A percentile compares a stretch with the other conserved stretches of the same genome.
Evolutionary conservation across 768 basidiomycete genomes (phyloP).

Genomic region (Pisolithus microcarpus): DNA sequence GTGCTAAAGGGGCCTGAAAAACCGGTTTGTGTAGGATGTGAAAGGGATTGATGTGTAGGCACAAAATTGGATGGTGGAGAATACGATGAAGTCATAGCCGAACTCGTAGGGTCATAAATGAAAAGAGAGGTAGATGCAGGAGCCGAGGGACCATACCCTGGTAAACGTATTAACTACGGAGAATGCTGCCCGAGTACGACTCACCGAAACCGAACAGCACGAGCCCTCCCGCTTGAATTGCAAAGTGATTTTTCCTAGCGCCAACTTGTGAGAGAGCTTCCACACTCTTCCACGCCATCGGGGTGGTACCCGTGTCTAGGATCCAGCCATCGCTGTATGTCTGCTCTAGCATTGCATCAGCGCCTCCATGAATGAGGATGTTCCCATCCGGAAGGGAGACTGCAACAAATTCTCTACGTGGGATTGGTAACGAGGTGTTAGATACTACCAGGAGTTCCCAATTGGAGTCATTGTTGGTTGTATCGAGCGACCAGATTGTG

Average conservation of each 20-base stretch:
- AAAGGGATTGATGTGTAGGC: constrained; percentile 29
- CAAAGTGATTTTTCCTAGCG: constrained; percentile 66
- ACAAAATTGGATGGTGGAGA: constrained; percentile 29
- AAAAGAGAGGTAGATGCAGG: constrained; percentile 45
- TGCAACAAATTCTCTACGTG: constrained; percentile 61
- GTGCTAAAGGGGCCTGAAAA: constrained; percentile 3
- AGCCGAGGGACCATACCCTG: constrained; percentile 28
- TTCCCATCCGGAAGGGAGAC: constrained; percentile 43
- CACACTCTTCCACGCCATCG: constrained; percentile 55
- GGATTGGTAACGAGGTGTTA: constrained; percentile 37
- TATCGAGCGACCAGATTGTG: constrained; percentile 59
- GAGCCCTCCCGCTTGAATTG: constrained; percentile 48
- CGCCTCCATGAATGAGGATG: constrained; percentile 75
- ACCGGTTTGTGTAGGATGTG: constrained; percentile 29
- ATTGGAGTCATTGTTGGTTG: constrained; percentile 32
- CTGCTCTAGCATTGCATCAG: constrained; percentile 46
- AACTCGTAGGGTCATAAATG: constrained; percentile 39
- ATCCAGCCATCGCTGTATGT: constrained; percentile 67
- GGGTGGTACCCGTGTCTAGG: constrained; percentile 47
- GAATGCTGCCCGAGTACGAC: constrained; percentile 18
- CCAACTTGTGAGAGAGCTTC: constrained; percentile 51
- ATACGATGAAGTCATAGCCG: constrained; percentile 36
- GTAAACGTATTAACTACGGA: constrained; percentile 19
- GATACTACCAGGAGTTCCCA: constrained; percentile 48
- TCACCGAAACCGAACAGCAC: constrained; percentile 77